Evolutionary conservation across 148 eudicot species (phyloP).

Genomic region (Vaccinium macrocarpon): DNA sequence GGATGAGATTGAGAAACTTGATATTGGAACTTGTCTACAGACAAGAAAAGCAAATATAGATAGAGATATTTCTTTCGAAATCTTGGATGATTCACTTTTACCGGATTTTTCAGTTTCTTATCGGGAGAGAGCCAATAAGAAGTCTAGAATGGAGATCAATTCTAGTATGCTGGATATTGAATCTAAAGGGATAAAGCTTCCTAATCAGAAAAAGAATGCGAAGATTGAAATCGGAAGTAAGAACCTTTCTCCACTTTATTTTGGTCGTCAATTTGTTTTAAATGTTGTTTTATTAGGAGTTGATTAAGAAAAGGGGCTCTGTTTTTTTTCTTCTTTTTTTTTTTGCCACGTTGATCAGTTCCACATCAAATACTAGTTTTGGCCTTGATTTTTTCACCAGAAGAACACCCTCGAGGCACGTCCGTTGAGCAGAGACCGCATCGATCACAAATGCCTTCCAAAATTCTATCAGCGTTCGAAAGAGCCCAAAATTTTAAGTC

Average conservation of each 20-base stretch:
- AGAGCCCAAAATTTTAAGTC: slow-evolving; percentile 25
- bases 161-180: neutral
- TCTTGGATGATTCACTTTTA: neutral
- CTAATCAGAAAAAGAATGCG: no score
- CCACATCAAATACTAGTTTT: neutral
- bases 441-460: neutral
- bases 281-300: neutral
- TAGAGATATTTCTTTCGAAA: neutral
- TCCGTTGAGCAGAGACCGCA: neutral
- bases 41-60: neutral
- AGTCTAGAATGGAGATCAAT: neutral
- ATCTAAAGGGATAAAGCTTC: neutral
- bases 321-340: no score
- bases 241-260: neutral
- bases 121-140: neutral
- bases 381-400: neutral
- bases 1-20: neutral
- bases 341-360: no score
- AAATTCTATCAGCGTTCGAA: slow-evolving; percentile 1
- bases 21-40: neutral
- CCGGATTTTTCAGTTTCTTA: neutral
- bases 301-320: no score
- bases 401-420: neutral
- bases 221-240: neutral
- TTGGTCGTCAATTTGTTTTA: neutral